phyloP scores from a whole-genome alignment of 2,329 filamentous ascomycete species.

The Huntiella abstrusa region DNA sequence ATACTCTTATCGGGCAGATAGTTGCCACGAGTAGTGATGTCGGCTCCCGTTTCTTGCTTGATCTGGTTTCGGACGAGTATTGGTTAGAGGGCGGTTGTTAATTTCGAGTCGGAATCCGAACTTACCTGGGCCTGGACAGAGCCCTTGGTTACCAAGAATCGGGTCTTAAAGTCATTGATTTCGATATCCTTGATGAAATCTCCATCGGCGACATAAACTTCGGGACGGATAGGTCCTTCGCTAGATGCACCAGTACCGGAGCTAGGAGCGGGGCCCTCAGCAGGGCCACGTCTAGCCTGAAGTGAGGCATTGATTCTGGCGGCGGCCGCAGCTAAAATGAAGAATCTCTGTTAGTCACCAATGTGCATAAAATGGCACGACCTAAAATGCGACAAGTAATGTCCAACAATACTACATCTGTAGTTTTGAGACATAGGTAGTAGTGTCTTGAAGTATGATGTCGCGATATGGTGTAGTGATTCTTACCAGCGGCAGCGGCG shows the following conservation, averaged over 20 bases:
- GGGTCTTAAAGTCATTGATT: slow-evolving; percentile 92
- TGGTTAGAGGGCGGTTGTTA: too few species aligned
- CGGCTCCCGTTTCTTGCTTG: slow-evolving; percentile 98
- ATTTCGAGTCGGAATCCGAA: too few species aligned
- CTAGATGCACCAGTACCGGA: slow-evolving; percentile 18
- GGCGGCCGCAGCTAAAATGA: slow-evolving; percentile 55
- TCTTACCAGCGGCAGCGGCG: slow-evolving; percentile 57
- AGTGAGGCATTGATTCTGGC: slow-evolving; percentile 72
- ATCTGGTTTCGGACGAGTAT: slow-evolving; percentile 44
- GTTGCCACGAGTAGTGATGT: slow-evolving; percentile 94
- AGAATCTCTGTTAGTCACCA: not conserved
- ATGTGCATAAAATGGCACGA: too few species aligned
- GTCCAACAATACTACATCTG: too few species aligned
- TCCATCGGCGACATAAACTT: slow-evolving; percentile 87
- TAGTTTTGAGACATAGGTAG: too few species aligned
- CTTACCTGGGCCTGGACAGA: slow-evolving; percentile 98
- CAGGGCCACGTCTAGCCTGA: slow-evolving; percentile 70
- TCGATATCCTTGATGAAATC: slow-evolving; percentile 99
- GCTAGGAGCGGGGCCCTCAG: slow-evolving; percentile 69
- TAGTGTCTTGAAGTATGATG: too few species aligned
- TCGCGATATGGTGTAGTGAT: not conserved
- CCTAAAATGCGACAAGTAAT: too few species aligned
- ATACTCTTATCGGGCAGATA: slow-evolving; percentile 97
- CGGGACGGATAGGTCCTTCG: slow-evolving; percentile 48
- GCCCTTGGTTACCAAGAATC: slow-evolving; percentile 92